A percentile compares a stretch with the other conserved stretches of the same genome.
These are phyloP conservation scores for Lentinula novae-zelandiae DNA, from an alignment of 1,284 basidiomycete species.

Conservation along the genomic window DNA sequence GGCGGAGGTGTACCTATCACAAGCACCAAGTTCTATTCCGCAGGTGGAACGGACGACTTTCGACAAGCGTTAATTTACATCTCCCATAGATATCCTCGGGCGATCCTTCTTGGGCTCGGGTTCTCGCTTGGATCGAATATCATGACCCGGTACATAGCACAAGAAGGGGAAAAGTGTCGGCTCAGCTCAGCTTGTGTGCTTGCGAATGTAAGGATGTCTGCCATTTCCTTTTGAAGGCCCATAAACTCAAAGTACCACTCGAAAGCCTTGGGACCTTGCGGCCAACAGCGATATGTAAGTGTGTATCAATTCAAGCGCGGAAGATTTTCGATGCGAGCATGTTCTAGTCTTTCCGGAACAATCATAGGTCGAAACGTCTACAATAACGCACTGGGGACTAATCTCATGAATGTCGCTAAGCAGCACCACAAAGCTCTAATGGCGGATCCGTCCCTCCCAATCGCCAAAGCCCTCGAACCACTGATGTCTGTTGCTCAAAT, in stretches of 20 bases:
- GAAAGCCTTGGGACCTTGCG: conserved; percentile 76
- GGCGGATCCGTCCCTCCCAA: conserved; percentile 40
- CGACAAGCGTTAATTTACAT: conserved; percentile 81
- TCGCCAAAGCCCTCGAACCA: conserved; percentile 44
- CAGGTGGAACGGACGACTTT: conserved; percentile 81
- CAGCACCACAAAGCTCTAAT: conserved; percentile 51
- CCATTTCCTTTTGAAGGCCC: conserved; percentile 1
- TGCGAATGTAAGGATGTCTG: conserved; percentile 59
- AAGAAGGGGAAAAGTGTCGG: conserved; percentile 76
- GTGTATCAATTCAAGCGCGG: not conserved
- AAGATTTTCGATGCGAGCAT: not conserved
- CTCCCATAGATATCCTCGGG: conserved; percentile 68
- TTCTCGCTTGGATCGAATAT: conserved; percentile 95
- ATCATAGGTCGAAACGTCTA: conserved; percentile 73
- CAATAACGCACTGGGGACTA: conserved; percentile 78
- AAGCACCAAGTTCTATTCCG: conserved; percentile 82
- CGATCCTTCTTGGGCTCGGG: conserved; percentile 82
- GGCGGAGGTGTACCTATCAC: conserved; percentile 83
- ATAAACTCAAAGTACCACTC: conserved; percentile 10
- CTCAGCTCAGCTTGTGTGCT: conserved; percentile 77
- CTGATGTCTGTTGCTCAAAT: conserved; percentile 48
- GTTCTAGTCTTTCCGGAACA: conserved; percentile 54
- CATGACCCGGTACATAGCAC: conserved; percentile 84
- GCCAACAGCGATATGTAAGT: conserved; percentile 55
- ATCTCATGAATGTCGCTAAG: conserved; percentile 67